Base-by-base conservation (phyloP, 2,329 filamentous ascomycete species). In the Dothideomycetidae sp. region DNA sequence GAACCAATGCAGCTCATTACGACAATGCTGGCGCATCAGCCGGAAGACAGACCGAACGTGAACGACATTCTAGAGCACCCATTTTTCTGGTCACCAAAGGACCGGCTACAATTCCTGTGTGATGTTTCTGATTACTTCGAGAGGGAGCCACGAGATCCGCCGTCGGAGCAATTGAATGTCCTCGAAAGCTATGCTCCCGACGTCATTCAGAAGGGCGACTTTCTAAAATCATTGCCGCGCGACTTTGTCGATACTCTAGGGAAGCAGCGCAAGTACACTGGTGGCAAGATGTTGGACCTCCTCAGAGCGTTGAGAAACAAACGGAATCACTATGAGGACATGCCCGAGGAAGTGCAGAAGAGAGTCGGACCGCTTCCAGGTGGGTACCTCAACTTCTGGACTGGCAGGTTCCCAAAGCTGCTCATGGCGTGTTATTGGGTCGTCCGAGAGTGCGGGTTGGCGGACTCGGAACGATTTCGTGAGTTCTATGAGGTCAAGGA, bases 51-150 rank as follows among this genome's bases (percentile, higher is more conserved):
- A 0, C 86, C 92, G 0, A 74, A 75, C 16, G 82, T 86, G 0
- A 67, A 70, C 11, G 75, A 86, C 18, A 80, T 94, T 40, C 74
- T 94, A 67, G 76, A 82, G 1, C 90, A 98, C 50, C 90, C 90
- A 0, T 98, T 96, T 66, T 98, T 98, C 66, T 98, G 90, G 90
- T 66, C 79, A 1, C 62, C 83, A 0, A 88, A 92, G 55, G 90
- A 93, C 54, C 77, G 86, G 5, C 73, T 98, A 5, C 74, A 74
- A 7, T 98, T 98, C 58, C 68, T 98, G n/a, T 93, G 86, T 52
- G 86, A 94, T 46, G 85, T 93, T 5, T 94, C 85, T 0, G 90
- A 98, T 55, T 83, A 93, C 54, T 96, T 93, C 53, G 90, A 98
- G 56, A 83, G 90, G 47, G 88, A 96, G 54, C 75, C 77, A 0